These are phyloP conservation scores for Carex arenaria DNA, from an alignment of 202 grass and related monocot species.

Conservation along the genomic window DNA sequence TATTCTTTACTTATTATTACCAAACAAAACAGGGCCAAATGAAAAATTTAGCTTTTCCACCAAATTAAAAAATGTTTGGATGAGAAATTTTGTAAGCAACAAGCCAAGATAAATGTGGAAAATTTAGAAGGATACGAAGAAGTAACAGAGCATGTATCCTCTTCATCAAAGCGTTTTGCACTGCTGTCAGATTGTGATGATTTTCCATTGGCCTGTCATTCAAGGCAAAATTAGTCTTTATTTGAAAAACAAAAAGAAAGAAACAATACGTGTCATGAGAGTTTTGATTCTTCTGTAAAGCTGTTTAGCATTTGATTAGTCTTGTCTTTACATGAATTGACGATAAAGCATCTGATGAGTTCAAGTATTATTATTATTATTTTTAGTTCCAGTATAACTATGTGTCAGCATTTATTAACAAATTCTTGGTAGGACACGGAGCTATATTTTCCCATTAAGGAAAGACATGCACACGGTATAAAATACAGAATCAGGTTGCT, in stretches of 20 bases:
- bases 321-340: background rate
- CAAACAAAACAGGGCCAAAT: background rate
- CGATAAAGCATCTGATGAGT: background rate
- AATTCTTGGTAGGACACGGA: background rate
- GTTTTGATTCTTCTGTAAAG: background rate
- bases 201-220: slow-evolving; percentile 16
- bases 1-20: slow-evolving; percentile 2
- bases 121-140: slow-evolving; percentile 44
- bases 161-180: slow-evolving; percentile 27
- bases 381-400: background rate
- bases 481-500: background rate
- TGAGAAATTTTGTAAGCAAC: background rate
- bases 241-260: background rate
- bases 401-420: background rate
- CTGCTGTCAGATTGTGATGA: slow-evolving; percentile 27
- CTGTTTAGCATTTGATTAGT: background rate
- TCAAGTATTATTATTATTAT: background rate
- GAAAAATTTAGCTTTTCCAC: background rate
- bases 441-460: background rate
- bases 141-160: slow-evolving; percentile 36
- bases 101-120: background rate
- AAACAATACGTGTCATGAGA: background rate
- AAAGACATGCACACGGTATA: background rate
- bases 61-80: background rate
- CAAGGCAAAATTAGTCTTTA: background rate